Conservation (phyloP, 2,329 filamentous ascomycete genomes). For the Acrodontium crateriforme region DNA sequence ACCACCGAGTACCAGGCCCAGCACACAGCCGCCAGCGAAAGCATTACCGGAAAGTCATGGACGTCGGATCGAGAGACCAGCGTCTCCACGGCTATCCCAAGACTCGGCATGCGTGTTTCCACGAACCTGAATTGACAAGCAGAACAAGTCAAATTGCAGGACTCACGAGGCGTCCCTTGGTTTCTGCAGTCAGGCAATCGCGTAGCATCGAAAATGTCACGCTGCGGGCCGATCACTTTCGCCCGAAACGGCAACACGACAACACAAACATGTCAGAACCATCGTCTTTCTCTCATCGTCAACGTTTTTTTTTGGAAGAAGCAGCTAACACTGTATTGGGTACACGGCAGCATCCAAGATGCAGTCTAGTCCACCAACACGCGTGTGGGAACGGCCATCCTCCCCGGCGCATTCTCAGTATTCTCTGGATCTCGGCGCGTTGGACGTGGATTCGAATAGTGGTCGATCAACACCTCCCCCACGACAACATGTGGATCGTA, state of each 20-base stretch:
- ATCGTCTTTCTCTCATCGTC: too few relatives aligned
- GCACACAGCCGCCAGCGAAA: constrained; percentile 15
- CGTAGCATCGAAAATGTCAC: too few relatives aligned
- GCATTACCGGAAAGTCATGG: constrained; percentile 11
- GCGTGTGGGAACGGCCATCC: constrained; percentile 11
- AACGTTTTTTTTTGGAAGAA: too few relatives aligned
- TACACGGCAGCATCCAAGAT: too few relatives aligned
- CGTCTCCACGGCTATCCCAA: constrained; percentile 11
- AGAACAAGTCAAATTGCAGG: too few relatives aligned
- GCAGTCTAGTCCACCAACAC: constrained; percentile 18
- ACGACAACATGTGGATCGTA: constrained; percentile 13
- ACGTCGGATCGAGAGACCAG: constrained; percentile 5
- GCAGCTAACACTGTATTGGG: too few relatives aligned
- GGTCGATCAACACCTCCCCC: constrained; percentile 12
- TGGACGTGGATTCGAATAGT: constrained; percentile 13
- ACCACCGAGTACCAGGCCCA: constrained; percentile 32
- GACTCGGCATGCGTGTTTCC: constrained; percentile 13
- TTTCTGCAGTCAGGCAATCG: too few relatives aligned
- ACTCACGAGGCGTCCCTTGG: too few relatives aligned
- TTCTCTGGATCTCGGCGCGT: constrained; percentile 20
- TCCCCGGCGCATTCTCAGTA: constrained; percentile 17
- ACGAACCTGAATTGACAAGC: too few relatives aligned
- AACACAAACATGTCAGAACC: too few relatives aligned
- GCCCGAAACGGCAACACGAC: too few relatives aligned
- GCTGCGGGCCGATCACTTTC: too few relatives aligned